Conservation (phyloP, 495 filamentous ascomycete species). For the Trichoderma asperelloides region DNA sequence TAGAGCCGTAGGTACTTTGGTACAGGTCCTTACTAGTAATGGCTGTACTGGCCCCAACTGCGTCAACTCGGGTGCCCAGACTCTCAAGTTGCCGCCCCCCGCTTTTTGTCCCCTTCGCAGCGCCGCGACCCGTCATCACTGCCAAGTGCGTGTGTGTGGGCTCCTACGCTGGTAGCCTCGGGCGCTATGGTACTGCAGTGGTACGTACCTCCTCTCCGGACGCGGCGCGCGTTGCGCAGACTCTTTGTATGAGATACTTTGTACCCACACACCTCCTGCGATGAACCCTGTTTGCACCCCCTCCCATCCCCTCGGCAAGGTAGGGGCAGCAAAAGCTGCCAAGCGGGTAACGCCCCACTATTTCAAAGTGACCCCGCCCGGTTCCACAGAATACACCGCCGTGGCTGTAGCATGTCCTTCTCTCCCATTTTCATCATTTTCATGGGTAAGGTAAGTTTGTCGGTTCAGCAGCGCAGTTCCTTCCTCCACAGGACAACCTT, state of each 20-base stretch:
- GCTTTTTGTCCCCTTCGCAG: neutral
- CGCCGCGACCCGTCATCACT: neutral
- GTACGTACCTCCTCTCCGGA: conserved; percentile 1
- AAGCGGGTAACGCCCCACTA: neutral
- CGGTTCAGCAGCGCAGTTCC: conserved; percentile 11
- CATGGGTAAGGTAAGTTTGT: conserved; percentile 28
- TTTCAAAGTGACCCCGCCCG: neutral
- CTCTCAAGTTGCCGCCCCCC: neutral
- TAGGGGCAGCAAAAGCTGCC: neutral
- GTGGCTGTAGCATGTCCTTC: conserved; percentile 7
- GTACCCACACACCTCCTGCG: neutral
- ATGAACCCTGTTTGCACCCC: neutral
- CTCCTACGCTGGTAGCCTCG: neutral
- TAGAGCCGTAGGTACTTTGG: too few relatives aligned
- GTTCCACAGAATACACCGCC: neutral
- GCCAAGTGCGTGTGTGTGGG: neutral
- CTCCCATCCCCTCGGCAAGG: neutral
- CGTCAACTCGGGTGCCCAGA: neutral
- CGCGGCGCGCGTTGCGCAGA: too few relatives aligned
- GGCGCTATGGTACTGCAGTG: neutral
- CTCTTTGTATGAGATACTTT: neutral
- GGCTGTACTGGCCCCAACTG: too few relatives aligned
- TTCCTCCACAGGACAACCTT: conserved; percentile 2
- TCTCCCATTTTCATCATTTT: conserved; percentile 16
- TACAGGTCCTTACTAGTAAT: too few relatives aligned